Evolutionary conservation across 2,329 filamentous ascomycete genomes (phyloP).

Genomic region (Epicoccum sorghinum): DNA sequence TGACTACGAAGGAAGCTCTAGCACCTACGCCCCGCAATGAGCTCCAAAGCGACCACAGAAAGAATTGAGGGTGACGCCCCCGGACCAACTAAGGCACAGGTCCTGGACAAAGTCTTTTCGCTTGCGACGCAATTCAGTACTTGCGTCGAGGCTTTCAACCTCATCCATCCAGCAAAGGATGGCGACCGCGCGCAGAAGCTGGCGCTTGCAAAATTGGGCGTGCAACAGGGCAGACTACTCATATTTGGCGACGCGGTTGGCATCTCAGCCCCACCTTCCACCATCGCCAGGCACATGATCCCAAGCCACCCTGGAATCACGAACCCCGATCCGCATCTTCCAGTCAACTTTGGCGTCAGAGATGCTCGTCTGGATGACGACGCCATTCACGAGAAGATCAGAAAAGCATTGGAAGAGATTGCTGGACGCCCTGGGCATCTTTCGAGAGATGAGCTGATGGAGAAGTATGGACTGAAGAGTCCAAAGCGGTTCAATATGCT

Average conservation of each 20-base stretch:
- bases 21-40: slow-evolving; percentile 39
- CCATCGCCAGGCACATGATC: slow-evolving; percentile 53
- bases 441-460: slow-evolving; percentile 53
- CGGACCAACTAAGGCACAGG: slow-evolving; percentile 36
- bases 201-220: slow-evolving; percentile 51
- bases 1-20: slow-evolving; percentile 13
- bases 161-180: slow-evolving; percentile 52
- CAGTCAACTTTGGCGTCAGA: slow-evolving; percentile 53
- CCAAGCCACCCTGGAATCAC: slow-evolving; percentile 52
- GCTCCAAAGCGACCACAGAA: slow-evolving; percentile 25
- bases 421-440: slow-evolving; percentile 50
- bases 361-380: slow-evolving; percentile 52
- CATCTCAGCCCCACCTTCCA: slow-evolving; percentile 51
- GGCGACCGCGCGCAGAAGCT: slow-evolving; percentile 53
- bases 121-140: slow-evolving; percentile 55
- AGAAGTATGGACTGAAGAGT: slow-evolving; percentile 53
- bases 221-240: slow-evolving; percentile 55
- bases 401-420: slow-evolving; percentile 52
- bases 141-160: slow-evolving; percentile 55
- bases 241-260: slow-evolving; percentile 57
- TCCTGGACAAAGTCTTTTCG: slow-evolving; percentile 49
- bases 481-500: slow-evolving; percentile 48
- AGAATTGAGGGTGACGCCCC: slow-evolving; percentile 25
- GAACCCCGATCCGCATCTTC: slow-evolving; percentile 53
- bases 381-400: slow-evolving; percentile 45